A percentile compares a stretch with the other conserved stretches of the same genome.
Conservation (phyloP, 805 yeast genomes). For the Barnettozyma californica region DNA sequence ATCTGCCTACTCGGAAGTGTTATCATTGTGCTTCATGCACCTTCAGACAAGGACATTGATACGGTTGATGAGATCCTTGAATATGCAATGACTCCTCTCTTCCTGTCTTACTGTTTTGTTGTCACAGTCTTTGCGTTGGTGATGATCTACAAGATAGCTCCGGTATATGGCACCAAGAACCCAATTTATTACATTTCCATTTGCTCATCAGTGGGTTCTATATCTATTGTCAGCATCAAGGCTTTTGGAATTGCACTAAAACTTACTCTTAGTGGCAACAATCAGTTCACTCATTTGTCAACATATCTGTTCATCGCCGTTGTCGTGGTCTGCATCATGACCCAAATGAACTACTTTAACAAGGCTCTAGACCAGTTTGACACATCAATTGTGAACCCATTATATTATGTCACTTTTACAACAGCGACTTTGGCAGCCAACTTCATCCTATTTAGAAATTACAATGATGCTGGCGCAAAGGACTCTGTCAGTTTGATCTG, state of each 20-base stretch:
- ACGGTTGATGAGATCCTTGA: conserved; percentile 84
- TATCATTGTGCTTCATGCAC: conserved; percentile 85
- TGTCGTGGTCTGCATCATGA: conserved; percentile 74
- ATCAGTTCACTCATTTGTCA: conserved; percentile 80
- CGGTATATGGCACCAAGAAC: conserved; percentile 68
- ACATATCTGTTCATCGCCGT: conserved; percentile 77
- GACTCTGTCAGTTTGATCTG: conserved; percentile 76
- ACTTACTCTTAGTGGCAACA: conserved; percentile 76
- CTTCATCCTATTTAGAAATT: conserved; percentile 79
- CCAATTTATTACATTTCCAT: conserved; percentile 89
- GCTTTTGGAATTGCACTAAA: conserved; percentile 91
- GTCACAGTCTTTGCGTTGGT: conserved; percentile 67
- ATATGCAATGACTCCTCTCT: conserved; percentile 76
- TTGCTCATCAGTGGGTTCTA: conserved; percentile 86
- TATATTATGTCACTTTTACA: conserved; percentile 87
- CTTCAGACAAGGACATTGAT: conserved; percentile 83
- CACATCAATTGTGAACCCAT: conserved; percentile 86
- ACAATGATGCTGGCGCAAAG: conserved; percentile 76
- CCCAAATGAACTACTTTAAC: conserved; percentile 92
- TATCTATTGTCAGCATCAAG: conserved; percentile 86
- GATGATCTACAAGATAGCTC: conserved; percentile 82
- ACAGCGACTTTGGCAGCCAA: conserved; percentile 84
- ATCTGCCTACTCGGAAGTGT: conserved; percentile 85
- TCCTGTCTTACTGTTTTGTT: conserved; percentile 55
- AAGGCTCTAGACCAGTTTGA: conserved; percentile 92